These are phyloP conservation scores for Termitomyces sp. DNA, from an alignment of 768 basidiomycete genomes.

Conservation along the genomic window DNA sequence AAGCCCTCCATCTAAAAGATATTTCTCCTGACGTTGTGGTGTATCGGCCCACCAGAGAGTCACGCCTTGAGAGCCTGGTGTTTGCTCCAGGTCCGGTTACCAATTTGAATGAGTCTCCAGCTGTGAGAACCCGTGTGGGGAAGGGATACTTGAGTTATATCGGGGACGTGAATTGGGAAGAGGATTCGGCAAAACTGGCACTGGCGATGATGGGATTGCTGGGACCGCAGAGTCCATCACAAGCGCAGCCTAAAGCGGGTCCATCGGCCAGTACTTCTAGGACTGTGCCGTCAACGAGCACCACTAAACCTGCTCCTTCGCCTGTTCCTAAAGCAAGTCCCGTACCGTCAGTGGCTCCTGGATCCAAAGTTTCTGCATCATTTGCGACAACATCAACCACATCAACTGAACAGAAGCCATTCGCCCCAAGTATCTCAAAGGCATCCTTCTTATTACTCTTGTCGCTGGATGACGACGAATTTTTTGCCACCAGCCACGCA, in stretches of 20 bases:
- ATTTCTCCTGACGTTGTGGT: conserved; percentile 27
- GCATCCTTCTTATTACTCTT: conserved; percentile 25
- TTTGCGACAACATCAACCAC: not conserved
- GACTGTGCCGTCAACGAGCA: not conserved
- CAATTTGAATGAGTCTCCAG: conserved; percentile 17
- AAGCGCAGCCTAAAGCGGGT: not conserved
- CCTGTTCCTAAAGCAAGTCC: not conserved
- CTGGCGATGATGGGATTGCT: conserved; percentile 32
- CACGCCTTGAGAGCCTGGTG: conserved; percentile 23
- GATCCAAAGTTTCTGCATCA: not conserved
- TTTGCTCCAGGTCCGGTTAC: conserved; percentile 16
- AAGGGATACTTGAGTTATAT: conserved; percentile 36
- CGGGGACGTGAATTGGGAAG: conserved; percentile 31
- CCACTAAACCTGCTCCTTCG: not conserved
- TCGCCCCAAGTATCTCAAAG: not conserved
- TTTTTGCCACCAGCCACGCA: conserved; percentile 8
- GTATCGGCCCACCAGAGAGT: conserved; percentile 25
- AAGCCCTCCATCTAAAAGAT: conserved; percentile 32
- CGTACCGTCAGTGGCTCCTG: not conserved
- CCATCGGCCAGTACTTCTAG: not conserved
- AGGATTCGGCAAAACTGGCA: conserved; percentile 21
- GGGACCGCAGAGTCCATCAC: not conserved
- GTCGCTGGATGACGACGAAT: conserved; percentile 14
- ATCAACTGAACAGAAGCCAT: not conserved
- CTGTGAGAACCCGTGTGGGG: conserved; percentile 25